A percentile compares a stretch with the other conserved stretches of the same genome.
Evolutionary conservation across 176 grass and related monocot genomes (phyloP).

Genomic region (Avena sativa): DNA sequence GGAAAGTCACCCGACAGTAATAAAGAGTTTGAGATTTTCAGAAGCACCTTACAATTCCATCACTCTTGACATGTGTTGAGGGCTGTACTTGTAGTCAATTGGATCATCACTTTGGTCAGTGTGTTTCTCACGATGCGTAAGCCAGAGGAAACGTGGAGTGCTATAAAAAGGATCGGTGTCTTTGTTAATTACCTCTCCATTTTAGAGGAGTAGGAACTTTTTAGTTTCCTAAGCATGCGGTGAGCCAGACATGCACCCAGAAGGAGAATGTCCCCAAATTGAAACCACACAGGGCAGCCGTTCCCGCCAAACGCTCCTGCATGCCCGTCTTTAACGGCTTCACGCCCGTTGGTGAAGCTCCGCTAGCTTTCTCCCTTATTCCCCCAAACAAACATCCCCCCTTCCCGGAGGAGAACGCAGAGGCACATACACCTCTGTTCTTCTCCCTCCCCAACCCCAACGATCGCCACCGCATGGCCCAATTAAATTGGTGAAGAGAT

Average conservation of each 20-base stretch:
- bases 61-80: no score
- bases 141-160: neutral
- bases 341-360: slow-evolving; percentile 14
- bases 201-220: neutral
- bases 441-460: slow-evolving; percentile 37
- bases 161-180: neutral
- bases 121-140: neutral
- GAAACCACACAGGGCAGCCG: neutral
- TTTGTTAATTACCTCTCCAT: neutral
- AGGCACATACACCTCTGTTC: slow-evolving; percentile 53
- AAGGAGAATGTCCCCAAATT: neutral
- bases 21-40: no score
- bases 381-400: slow-evolving; percentile 31
- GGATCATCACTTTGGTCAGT: neutral
- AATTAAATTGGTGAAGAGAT: neutral
- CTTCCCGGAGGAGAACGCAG: slow-evolving; percentile 54
- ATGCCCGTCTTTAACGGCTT: slow-evolving; percentile 35
- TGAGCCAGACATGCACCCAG: slow-evolving; percentile 3
- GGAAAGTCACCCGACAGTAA: no score
- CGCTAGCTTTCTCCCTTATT: slow-evolving; percentile 12
- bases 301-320: slow-evolving; percentile 46
- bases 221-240: slow-evolving; percentile 28
- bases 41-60: no score
- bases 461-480: slow-evolving; percentile 32
- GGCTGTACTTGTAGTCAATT: neutral